These are phyloP conservation scores for Pulveroboletus sp. DNA, from an alignment of 768 basidiomycete genomes.

Conservation along the genomic window DNA sequence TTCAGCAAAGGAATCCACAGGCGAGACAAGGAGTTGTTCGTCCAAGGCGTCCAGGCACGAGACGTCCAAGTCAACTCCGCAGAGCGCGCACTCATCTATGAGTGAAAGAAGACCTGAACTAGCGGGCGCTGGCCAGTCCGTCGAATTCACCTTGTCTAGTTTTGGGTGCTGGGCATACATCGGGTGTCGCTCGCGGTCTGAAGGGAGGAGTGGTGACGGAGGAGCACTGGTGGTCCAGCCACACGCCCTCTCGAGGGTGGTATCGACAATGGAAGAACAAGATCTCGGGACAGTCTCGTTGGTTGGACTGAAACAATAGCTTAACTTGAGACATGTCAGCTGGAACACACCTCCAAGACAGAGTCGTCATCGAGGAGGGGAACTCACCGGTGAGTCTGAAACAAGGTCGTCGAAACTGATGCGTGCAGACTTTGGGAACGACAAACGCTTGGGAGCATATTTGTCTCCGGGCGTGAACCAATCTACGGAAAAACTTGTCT, in stretches of 20 bases:
- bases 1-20: slow-evolving; percentile 37
- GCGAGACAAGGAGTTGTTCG: slow-evolving; percentile 37
- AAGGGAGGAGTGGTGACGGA: slow-evolving; percentile 5
- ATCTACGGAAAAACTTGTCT: slow-evolving; percentile 29
- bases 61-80: slow-evolving; percentile 33
- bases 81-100: slow-evolving; percentile 22
- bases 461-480: slow-evolving; percentile 29
- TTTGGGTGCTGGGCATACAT: slow-evolving; percentile 8
- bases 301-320: slow-evolving; percentile 20
- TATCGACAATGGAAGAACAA: slow-evolving; percentile 13
- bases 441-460: slow-evolving; percentile 24
- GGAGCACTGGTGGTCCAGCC: slow-evolving; percentile 19
- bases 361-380: not conserved
- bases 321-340: slow-evolving; percentile 18
- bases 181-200: slow-evolving; percentile 1
- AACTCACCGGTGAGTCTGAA: slow-evolving; percentile 26
- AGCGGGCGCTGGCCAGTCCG: slow-evolving; percentile 1
- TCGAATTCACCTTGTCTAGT: not conserved
- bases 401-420: slow-evolving; percentile 30
- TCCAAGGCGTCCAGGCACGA: slow-evolving; percentile 36
- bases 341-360: not conserved
- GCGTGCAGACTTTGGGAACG: slow-evolving; percentile 32
- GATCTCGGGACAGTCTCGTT: slow-evolving; percentile 8
- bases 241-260: slow-evolving; percentile 14
- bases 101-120: slow-evolving; percentile 12